Percentiles rank a stretch among this genome's conserved stretches.
Evolutionary conservation across 78 protist genomes (phyloP).

Genomic region (Planoprotostelium fungivorum): DNA sequence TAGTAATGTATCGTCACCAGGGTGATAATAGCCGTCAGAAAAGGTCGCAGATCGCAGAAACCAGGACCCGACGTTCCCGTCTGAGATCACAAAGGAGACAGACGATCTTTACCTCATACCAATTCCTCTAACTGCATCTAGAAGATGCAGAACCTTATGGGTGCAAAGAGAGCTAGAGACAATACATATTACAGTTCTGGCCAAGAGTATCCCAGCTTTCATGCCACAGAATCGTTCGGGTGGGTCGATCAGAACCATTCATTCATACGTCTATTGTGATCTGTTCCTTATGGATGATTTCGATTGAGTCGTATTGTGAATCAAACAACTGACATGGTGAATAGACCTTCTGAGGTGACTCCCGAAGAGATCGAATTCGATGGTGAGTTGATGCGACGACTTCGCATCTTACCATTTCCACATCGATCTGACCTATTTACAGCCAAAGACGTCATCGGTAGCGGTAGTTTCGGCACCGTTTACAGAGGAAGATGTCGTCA

Average conservation of each 20-base stretch:
- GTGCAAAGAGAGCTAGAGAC: neutral
- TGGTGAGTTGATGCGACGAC: neutral
- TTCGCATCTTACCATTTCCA: neutral
- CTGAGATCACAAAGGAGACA: no score
- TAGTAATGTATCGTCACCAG: no score
- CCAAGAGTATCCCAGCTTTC: neutral
- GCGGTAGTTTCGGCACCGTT: conserved; percentile 67
- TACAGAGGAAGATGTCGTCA: conserved; percentile 66
- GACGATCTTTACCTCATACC: no score
- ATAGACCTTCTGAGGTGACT: neutral
- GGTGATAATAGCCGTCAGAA: no score
- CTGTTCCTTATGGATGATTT: neutral
- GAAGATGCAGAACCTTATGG: neutral
- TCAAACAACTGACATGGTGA: no score
- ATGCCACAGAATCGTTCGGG: neutral
- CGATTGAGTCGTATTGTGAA: neutral
- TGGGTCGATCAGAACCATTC: neutral
- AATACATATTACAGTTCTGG: no score
- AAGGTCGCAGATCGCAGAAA: no score
- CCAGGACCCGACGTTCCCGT: no score
- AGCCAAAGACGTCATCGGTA: conserved; percentile 42
- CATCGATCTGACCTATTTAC: neutral
- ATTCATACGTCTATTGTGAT: neutral
- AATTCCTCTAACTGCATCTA: no score
- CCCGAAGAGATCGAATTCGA: neutral